Evolutionary conservation across 495 filamentous ascomycete genomes (phyloP), one percentile per base, ranked within the genome.

Genomic region (Geoglossum glabrum): DNA sequence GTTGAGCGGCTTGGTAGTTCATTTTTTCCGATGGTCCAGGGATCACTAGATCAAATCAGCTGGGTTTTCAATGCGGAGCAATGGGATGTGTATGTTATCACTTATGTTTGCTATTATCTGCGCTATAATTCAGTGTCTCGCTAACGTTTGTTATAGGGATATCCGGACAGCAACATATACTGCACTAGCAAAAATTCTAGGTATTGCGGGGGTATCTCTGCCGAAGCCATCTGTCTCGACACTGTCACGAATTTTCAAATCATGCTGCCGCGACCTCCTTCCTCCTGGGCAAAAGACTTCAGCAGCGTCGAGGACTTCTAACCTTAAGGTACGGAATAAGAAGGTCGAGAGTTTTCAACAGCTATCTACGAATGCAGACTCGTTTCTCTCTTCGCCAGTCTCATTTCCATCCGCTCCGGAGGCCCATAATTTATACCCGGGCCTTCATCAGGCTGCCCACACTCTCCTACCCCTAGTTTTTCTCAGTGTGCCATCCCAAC

Each of bases 41-140:
- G 74, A 25, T 72, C 81, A 19, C 64, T 90, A 7, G 83, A 87
- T 55, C 83, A 88, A 54, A 64, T 81, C 0, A 65, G 79, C 17
- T 84, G 83, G 74, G 72, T 88, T 19, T 84, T 88, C 65, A 71
- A 74, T 25, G 75, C 80, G 5, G 79, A 84, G 63, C 75, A 40
- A 19, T 56, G 34, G n/a, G 31, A 58, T 50, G 40, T 10, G 59
- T 60, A 62, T 13, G 40, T 51, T 11, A 46, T 21, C 19, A 5
- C 40, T 45, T 45, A 60, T 27, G 13, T 49, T 28, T 30, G 21
- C 40, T 34, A 15, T 4, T 27, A 1, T 56, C n/a, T 17, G 54
- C 11, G 3, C 36, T 15, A 40, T 56, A 17, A 10, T 13, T 30
- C 3, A 38, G 54, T 45, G n/a, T 8, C 6, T 3, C n/a, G 49